phyloP scores from a whole-genome alignment of 345 rosid species.

The Linum trigynum region DNA sequence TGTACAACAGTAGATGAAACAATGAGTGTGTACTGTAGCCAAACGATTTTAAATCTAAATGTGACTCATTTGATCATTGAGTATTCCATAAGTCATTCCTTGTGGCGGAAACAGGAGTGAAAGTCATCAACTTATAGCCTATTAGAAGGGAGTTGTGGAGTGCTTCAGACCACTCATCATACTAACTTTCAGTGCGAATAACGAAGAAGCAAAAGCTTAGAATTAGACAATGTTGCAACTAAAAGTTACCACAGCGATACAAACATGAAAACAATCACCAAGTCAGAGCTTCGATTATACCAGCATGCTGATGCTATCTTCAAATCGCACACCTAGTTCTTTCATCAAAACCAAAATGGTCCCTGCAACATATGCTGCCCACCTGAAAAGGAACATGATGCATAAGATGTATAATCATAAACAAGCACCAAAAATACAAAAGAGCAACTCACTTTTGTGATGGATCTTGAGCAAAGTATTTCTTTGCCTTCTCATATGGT shows the following conservation, averaged over 20 bases:
- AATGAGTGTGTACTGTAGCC: too few species aligned
- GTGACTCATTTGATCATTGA: background rate
- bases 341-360: slow-evolving; percentile 92
- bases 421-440: background rate
- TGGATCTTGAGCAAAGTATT: slow-evolving; percentile 80
- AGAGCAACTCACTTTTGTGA: slow-evolving; percentile 66
- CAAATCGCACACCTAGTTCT: slow-evolving; percentile 74
- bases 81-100: background rate
- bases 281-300: slow-evolving; percentile 20
- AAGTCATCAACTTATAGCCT: too few species aligned
- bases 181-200: too few species aligned
- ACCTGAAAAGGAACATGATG: slow-evolving; percentile 37
- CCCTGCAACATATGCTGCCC: slow-evolving; percentile 99
- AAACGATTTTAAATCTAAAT: too few species aligned
- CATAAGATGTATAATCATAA: slow-evolving; percentile 12
- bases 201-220: too few species aligned
- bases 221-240: too few species aligned
- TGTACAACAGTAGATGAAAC: too few species aligned
- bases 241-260: too few species aligned
- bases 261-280: background rate
- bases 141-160: too few species aligned
- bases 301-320: slow-evolving; percentile 92
- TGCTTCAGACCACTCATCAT: too few species aligned
- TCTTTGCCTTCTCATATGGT: slow-evolving; percentile 78
- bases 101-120: background rate